These are phyloP conservation scores for Candida maris DNA, from an alignment of 805 yeast species.

Conservation along the genomic window DNA sequence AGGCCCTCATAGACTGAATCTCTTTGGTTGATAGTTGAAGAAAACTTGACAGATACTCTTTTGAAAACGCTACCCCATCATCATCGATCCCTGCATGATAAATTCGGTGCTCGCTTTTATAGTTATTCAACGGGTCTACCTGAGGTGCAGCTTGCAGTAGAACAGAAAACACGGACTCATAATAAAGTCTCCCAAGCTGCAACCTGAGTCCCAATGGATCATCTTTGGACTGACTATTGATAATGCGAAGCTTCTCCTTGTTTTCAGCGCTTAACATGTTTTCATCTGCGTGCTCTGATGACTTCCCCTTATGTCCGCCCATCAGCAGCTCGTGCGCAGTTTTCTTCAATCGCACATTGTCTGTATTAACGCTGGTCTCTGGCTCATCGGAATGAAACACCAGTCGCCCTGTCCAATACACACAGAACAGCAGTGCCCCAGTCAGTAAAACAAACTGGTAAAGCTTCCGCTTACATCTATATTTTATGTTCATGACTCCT, in stretches of 20 bases:
- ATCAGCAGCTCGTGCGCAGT: slow-evolving; percentile 19
- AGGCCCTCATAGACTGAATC: slow-evolving; percentile 39
- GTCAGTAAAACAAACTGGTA: slow-evolving; percentile 6
- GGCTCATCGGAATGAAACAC: not conserved
- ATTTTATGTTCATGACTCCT: slow-evolving; percentile 5
- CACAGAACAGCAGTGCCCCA: slow-evolving; percentile 2
- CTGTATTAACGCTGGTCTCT: not conserved
- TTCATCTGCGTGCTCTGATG: slow-evolving; percentile 2
- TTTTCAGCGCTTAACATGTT: slow-evolving; percentile 12
- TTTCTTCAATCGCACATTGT: slow-evolving; percentile 3
- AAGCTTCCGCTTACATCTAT: slow-evolving; percentile 11
- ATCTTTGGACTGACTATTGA: slow-evolving; percentile 23
- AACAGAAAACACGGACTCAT: slow-evolving; percentile 39
- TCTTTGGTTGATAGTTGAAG: slow-evolving; percentile 44
- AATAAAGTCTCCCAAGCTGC: slow-evolving; percentile 39
- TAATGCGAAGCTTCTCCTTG: slow-evolving; percentile 18
- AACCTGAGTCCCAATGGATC: slow-evolving; percentile 34
- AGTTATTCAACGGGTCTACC: slow-evolving; percentile 39
- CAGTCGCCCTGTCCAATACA: slow-evolving; percentile 6
- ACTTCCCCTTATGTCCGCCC: slow-evolving; percentile 5
- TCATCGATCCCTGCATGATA: slow-evolving; percentile 53
- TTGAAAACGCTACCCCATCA: slow-evolving; percentile 43
- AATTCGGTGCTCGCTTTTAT: slow-evolving; percentile 44
- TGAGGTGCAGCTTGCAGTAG: slow-evolving; percentile 40
- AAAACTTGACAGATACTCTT: slow-evolving; percentile 48